phyloP scores from a whole-genome alignment of 1,284 basidiomycete species.

The Ceratobasidium sp. region DNA sequence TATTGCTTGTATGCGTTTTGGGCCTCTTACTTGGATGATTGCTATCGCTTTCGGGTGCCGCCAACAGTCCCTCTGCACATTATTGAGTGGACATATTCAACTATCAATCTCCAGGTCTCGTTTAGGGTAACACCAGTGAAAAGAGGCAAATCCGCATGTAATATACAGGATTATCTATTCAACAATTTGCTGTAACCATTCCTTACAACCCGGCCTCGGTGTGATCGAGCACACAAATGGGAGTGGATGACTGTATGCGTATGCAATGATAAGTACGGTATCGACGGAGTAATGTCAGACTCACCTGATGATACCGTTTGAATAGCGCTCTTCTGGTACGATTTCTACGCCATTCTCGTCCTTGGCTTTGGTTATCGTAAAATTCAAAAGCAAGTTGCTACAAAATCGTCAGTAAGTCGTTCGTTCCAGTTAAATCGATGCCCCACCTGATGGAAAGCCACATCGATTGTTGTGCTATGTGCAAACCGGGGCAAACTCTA shows the following conservation, averaged over 20 bases:
- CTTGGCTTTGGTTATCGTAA: constrained; percentile 28
- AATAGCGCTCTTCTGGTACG: constrained; percentile 21
- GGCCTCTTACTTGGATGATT: too few species aligned
- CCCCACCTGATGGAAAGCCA: constrained; percentile 10
- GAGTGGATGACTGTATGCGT: constrained; percentile 13
- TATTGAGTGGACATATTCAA: too few species aligned
- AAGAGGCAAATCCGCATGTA: not conserved
- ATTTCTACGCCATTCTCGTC: constrained; percentile 33
- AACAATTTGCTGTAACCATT: not conserved
- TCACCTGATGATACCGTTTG: constrained; percentile 40
- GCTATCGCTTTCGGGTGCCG: too few species aligned
- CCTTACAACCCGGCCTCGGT: not conserved
- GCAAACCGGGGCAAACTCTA: constrained; percentile 16
- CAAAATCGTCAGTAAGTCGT: not conserved
- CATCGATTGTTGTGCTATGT: constrained; percentile 10
- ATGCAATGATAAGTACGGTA: too few species aligned
- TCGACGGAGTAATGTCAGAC: too few species aligned
- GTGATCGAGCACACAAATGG: constrained; percentile 18
- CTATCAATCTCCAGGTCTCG: too few species aligned
- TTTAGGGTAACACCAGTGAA: too few species aligned
- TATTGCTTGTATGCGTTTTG: too few species aligned
- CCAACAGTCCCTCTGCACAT: too few species aligned
- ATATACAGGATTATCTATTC: not conserved
- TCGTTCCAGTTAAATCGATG: not conserved
- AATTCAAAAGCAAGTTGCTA: constrained; percentile 29